phyloP scores from a whole-genome alignment of 1,139 yeast genomes.

The Candida tunisiensis region DNA sequence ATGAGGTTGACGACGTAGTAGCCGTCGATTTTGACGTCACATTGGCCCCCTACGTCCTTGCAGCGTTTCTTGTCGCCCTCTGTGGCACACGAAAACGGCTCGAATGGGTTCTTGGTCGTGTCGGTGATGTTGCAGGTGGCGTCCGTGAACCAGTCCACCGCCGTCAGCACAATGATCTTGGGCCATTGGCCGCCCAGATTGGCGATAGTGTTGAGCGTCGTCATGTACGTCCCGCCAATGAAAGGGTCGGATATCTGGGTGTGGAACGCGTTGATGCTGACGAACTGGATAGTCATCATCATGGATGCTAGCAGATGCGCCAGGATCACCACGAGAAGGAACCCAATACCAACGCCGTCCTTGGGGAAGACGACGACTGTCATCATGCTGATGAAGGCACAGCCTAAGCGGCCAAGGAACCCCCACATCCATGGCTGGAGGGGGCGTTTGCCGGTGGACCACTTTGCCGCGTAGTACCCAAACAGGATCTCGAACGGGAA shows the following conservation, averaged over 20 bases:
- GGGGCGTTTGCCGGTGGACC: slow-evolving; percentile 66
- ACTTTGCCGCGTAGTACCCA: slow-evolving; percentile 90
- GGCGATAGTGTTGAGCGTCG: slow-evolving; percentile 78
- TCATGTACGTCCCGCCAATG: slow-evolving; percentile 97
- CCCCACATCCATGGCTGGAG: slow-evolving; percentile 84
- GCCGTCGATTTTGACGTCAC: slow-evolving; percentile 52
- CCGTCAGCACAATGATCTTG: slow-evolving; percentile 49
- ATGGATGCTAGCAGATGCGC: slow-evolving; percentile 81
- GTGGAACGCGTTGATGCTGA: slow-evolving; percentile 86
- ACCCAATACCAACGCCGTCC: slow-evolving; percentile 26
- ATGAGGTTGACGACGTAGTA: slow-evolving; percentile 62
- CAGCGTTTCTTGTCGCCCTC: slow-evolving; percentile 34
- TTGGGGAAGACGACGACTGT: slow-evolving; percentile 60
- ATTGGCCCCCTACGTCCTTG: slow-evolving; percentile 34
- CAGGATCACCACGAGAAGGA: slow-evolving; percentile 52
- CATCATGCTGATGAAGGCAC: slow-evolving; percentile 63
- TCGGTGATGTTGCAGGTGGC: slow-evolving; percentile 34
- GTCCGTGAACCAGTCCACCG: slow-evolving; percentile 64
- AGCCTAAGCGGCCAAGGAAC: slow-evolving; percentile 63
- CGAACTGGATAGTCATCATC: slow-evolving; percentile 92
- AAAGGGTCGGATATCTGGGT: slow-evolving; percentile 90
- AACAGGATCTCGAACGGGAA: slow-evolving; percentile 92
- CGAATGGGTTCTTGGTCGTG: slow-evolving; percentile 6
- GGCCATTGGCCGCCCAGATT: slow-evolving; percentile 99
- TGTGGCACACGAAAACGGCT: slow-evolving; percentile 24